Evolutionary conservation across 495 filamentous ascomycete genomes (phyloP), one percentile per base, ranked within the genome.

Genomic region (Penicillium cosmopolitanum): DNA sequence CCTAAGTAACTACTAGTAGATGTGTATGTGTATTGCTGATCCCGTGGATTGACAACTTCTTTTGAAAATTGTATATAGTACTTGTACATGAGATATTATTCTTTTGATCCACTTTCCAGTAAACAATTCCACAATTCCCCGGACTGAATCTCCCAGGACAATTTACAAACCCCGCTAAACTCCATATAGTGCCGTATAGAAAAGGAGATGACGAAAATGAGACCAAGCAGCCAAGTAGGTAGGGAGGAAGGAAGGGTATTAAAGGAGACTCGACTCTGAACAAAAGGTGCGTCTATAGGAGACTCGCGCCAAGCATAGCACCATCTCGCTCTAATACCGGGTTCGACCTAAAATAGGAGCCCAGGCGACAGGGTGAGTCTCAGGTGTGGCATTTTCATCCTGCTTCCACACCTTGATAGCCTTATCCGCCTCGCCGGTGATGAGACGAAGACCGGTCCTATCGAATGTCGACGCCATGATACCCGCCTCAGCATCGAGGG

Each of bases 341-440:
- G 85, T 81, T 63, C 89, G 72, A 19, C 89, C 88, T 33, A 97
- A 73, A 2, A 85, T 91, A 25, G 95, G 96, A 65, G 89, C 91
- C 95, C 96, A 99, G 31, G 94, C 89, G 46, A 99, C 75, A 9
- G 95, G 95, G 76, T 98, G 91, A 25, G 88, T 89, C 71, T 97
- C 91, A 35, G 89, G 87, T 1, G 96, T 98, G 19, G 95, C 95
- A 21, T 88, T 82, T 15, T 93, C 89, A 73, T 98, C 95, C 54
- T 84, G 87, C 66, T 91, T 95, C 95, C 95, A 99, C 56, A 99
- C 81, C 84, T 99, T 98, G 73, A 99, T 77, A 0, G 93, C 96
- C 82, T 99, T 99, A 73, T 99, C 96, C 13, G 92, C 90, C 75
- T 98, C 96, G 33, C 96, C 96, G 15, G 88, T 91, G 60, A 99